phyloP scores from a whole-genome alignment of 306 rosid species.

The Begonia fuchsioides region DNA sequence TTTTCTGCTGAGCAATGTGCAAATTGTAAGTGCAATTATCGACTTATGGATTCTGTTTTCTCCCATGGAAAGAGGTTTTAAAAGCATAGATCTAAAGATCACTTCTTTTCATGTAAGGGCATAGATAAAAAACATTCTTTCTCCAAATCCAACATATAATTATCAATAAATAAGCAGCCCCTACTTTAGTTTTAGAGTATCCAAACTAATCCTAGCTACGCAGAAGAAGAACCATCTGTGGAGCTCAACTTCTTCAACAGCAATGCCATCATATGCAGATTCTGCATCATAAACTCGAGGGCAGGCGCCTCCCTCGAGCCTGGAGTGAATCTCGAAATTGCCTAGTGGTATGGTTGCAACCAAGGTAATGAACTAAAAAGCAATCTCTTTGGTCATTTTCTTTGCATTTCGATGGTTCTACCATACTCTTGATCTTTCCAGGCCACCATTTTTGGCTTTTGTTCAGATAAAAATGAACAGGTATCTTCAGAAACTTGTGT shows the following conservation, averaged over 20 bases:
- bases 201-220: neutral
- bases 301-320: slow-evolving; percentile 27
- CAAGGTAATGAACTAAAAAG: slow-evolving; percentile 23
- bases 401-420: slow-evolving; percentile 10
- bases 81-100: too few species aligned
- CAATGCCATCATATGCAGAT: slow-evolving; percentile 59
- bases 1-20: too few species aligned
- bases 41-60: too few species aligned
- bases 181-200: too few species aligned
- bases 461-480: slow-evolving; percentile 24
- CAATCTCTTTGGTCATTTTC: slow-evolving; percentile 6
- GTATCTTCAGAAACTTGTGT: slow-evolving; percentile 20
- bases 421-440: slow-evolving; percentile 25
- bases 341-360: slow-evolving; percentile 27
- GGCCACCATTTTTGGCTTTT: slow-evolving; percentile 51
- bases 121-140: too few species aligned
- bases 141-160: too few species aligned
- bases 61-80: too few species aligned
- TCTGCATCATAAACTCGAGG: slow-evolving; percentile 39
- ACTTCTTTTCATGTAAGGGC: too few species aligned
- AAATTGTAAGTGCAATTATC: too few species aligned
- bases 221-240: slow-evolving; percentile 23
- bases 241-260: slow-evolving; percentile 59
- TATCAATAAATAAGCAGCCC: too few species aligned
- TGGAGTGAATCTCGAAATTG: slow-evolving; percentile 13